Evolutionary conservation across 169 alveolate species (phyloP).

Genomic region (Cryptosporidium muris): DNA sequence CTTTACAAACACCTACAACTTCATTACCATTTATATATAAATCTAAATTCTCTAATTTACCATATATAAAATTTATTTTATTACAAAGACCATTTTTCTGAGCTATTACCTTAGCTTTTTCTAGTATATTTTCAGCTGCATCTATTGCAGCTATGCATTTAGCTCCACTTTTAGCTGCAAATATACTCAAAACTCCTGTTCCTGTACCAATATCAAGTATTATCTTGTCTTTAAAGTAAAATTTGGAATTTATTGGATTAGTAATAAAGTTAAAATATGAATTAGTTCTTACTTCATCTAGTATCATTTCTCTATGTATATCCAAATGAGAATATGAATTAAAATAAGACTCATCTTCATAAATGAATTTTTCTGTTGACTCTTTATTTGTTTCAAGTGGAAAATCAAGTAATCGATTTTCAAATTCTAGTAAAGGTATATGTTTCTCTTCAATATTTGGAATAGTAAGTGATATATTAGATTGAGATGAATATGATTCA

Average conservation of each 20-base stretch:
- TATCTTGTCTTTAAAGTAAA: slow-evolving; percentile 85
- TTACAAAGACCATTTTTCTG: slow-evolving; percentile 79
- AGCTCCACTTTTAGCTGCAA: slow-evolving; percentile 90
- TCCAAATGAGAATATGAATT: slow-evolving; percentile 87
- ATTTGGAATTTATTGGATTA: slow-evolving; percentile 72
- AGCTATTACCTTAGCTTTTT: slow-evolving; percentile 84
- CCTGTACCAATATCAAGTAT: slow-evolving; percentile 89
- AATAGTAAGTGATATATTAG: slow-evolving; percentile 10
- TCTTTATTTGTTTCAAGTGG: not conserved
- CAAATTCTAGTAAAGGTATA: not conserved
- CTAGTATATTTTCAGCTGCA: slow-evolving; percentile 89
- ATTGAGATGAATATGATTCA: slow-evolving; percentile 41
- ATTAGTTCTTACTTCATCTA: slow-evolving; percentile 88
- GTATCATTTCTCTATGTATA: slow-evolving; percentile 92
- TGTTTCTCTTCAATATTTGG: not conserved
- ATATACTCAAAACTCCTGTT: slow-evolving; percentile 84
- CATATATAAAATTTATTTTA: slow-evolving; percentile 82
- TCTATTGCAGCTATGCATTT: slow-evolving; percentile 92
- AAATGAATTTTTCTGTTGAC: not conserved
- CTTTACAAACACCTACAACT: slow-evolving; percentile 68
- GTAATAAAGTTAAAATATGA: slow-evolving; percentile 89
- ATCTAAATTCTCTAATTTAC: slow-evolving; percentile 78
- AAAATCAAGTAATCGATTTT: not conserved
- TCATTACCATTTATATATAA: slow-evolving; percentile 54
- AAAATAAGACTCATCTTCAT: slow-evolving; percentile 82